phyloP scores from a whole-genome alignment of 208 protist species.

The Angomonas deanei region DNA sequence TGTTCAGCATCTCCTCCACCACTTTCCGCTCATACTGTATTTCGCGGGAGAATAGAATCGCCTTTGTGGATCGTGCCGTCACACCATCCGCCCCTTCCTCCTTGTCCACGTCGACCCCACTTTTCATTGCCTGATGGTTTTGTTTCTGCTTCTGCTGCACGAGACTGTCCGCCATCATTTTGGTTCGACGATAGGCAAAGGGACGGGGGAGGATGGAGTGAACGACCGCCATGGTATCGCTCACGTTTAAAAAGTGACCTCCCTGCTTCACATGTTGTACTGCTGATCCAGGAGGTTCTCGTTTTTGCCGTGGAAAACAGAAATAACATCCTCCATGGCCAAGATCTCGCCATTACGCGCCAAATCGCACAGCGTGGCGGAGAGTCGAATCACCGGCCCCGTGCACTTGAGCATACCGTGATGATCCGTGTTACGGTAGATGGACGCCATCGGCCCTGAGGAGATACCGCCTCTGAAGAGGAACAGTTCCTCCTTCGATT shows the following conservation, averaged over 20 bases:
- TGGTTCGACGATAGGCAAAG: slow-evolving; percentile 65
- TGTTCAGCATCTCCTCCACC: slow-evolving; percentile 54
- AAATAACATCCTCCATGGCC: slow-evolving; percentile 64
- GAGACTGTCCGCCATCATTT: slow-evolving; percentile 18
- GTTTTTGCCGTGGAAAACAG: slow-evolving; percentile 58
- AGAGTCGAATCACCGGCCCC: slow-evolving; percentile 54
- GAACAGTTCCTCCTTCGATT: slow-evolving; percentile 37
- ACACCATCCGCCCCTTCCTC: not conserved
- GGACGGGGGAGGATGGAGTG: slow-evolving; percentile 69
- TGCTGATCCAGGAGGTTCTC: slow-evolving; percentile 62
- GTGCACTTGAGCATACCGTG: slow-evolving; percentile 65
- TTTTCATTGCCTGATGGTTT: not conserved
- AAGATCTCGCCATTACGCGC: slow-evolving; percentile 68
- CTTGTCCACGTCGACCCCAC: not conserved
- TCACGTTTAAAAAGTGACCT: slow-evolving; percentile 36
- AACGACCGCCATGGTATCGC: slow-evolving; percentile 48
- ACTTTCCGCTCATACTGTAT: slow-evolving; percentile 36
- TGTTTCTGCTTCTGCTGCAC: slow-evolving; percentile 1
- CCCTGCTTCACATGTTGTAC: slow-evolving; percentile 75
- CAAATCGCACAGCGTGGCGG: slow-evolving; percentile 63
- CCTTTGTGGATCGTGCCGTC: slow-evolving; percentile 2
- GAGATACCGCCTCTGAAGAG: slow-evolving; percentile 66
- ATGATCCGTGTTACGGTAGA: slow-evolving; percentile 45
- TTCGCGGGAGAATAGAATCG: not conserved
- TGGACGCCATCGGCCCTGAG: slow-evolving; percentile 48